These are phyloP conservation scores for Phytophthora palmivora DNA, from an alignment of 352 stramenopile genomes.

Conservation along the genomic window DNA sequence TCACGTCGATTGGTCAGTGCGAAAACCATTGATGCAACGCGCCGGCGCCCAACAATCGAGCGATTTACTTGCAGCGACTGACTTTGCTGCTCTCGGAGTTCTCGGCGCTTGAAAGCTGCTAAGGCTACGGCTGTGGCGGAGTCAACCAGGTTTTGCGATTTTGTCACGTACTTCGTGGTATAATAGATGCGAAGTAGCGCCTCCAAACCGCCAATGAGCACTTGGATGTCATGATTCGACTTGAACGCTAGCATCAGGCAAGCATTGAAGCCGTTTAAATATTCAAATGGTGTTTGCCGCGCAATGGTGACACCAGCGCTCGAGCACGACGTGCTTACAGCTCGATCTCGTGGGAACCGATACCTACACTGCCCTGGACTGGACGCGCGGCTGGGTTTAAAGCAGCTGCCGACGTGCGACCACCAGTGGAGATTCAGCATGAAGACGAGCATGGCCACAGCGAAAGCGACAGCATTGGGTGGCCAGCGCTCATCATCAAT, in stretches of 20 bases:
- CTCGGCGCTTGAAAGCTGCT: not conserved
- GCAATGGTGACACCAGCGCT: not conserved
- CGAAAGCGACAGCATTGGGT: no score
- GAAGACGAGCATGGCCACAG: no score
- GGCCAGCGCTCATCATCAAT: no score
- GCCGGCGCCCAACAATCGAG: not conserved
- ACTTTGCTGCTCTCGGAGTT: not conserved
- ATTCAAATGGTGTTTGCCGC: not conserved
- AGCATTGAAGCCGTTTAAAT: not conserved
- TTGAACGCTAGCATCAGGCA: not conserved
- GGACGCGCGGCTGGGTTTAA: no score
- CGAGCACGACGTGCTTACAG: not conserved
- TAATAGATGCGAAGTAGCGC: not conserved
- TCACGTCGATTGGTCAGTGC: no score
- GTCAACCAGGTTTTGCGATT: not conserved
- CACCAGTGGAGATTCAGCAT: no score
- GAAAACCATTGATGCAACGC: no score
- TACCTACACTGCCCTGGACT: not conserved
- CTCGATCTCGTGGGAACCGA: not conserved
- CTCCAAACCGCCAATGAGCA: not conserved
- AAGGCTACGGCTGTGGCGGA: not conserved
- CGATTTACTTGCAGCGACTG: not conserved
- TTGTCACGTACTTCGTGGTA: not conserved
- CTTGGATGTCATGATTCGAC: not conserved
- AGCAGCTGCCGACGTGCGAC: no score